Evolutionary conservation across 2,329 filamentous ascomycete genomes (phyloP).

Genomic region (Trichoderma sp.): DNA sequence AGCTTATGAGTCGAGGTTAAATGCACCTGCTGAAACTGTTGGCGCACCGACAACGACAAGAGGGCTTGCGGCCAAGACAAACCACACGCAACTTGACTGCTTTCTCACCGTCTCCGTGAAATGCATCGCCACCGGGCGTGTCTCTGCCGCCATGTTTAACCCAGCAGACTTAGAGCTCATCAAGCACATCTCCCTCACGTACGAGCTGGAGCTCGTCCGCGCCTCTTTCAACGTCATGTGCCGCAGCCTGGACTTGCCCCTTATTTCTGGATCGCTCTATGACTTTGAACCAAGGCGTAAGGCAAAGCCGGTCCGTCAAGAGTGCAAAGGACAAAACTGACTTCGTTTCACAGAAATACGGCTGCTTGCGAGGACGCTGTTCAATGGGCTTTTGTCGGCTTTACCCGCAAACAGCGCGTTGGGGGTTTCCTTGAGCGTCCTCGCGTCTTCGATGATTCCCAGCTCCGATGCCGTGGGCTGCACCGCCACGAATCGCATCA

Average conservation of each 20-base stretch:
- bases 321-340: neutral
- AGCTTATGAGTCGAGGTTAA: no score
- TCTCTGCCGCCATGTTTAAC: neutral
- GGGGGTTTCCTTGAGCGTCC: neutral
- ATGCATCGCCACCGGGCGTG: neutral
- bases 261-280: neutral
- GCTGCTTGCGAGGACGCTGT: neutral
- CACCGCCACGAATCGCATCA: constrained; percentile 8
- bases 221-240: neutral
- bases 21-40: no score
- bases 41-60: no score
- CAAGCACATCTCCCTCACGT: neutral
- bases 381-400: neutral
- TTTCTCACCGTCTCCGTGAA: no score
- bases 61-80: no score
- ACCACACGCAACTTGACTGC: no score
- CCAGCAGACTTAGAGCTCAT: neutral
- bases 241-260: neutral
- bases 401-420: neutral
- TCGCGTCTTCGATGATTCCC: neutral
- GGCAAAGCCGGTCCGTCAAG: neutral
- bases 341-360: neutral
- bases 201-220: neutral
- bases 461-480: neutral
- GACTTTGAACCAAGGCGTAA: neutral